A percentile compares a stretch with the other conserved stretches of the same genome.
phyloP scores from a whole-genome alignment of 2,329 filamentous ascomycete genomes.

The Leptographium radiaticola region DNA sequence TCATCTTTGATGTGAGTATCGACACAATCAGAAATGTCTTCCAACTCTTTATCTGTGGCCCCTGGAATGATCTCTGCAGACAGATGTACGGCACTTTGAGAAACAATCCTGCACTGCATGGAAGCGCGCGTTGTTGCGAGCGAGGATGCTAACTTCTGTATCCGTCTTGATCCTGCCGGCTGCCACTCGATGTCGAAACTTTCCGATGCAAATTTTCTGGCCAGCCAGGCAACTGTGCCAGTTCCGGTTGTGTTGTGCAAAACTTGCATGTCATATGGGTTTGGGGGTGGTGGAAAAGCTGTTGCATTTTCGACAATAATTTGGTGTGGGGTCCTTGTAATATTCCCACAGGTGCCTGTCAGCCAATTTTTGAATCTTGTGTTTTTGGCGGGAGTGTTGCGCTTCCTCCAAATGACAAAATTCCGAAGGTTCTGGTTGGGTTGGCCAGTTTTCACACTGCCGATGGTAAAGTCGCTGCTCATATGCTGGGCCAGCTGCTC shows the following conservation, averaged over 20 bases:
- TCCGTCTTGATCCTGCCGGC: too few relatives aligned
- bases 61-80: too few relatives aligned
- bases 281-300: background rate
- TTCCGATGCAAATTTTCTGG: too few relatives aligned
- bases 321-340: background rate
- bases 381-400: background rate
- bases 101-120: too few relatives aligned
- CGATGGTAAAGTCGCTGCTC: background rate
- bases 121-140: too few relatives aligned
- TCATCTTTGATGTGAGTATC: too few relatives aligned
- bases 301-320: background rate
- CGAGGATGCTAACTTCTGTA: too few relatives aligned
- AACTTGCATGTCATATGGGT: background rate
- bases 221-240: too few relatives aligned
- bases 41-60: too few relatives aligned
- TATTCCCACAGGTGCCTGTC: background rate
- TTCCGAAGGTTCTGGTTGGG: background rate
- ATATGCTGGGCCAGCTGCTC: background rate
- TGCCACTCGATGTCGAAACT: too few relatives aligned
- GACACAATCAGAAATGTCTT: too few relatives aligned
- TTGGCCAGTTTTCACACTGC: background rate
- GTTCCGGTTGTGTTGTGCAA: background rate
- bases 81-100: too few relatives aligned
- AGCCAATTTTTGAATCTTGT: background rate
- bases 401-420: background rate